phyloP scores from a whole-genome alignment of 345 rosid genomes.

The Citrus unshiu region DNA sequence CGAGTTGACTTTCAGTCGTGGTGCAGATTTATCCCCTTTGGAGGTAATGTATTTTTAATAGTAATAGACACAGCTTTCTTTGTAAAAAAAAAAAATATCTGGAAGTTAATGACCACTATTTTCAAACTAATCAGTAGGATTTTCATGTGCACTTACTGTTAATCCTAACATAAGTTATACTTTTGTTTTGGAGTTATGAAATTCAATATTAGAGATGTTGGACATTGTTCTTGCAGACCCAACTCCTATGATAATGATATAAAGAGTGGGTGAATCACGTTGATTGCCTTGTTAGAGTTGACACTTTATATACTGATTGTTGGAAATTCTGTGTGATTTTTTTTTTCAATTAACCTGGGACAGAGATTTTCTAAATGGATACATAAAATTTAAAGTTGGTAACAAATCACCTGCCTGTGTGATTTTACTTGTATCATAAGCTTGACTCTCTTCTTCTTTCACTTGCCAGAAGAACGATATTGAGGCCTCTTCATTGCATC shows the following conservation, averaged over 20 bases:
- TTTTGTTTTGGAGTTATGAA: not conserved
- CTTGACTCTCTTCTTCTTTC: not conserved
- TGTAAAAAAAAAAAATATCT: not conserved
- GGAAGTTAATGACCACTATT: not conserved
- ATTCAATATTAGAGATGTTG: not conserved
- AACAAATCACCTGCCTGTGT: not conserved
- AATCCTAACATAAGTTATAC: not conserved
- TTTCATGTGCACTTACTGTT: not conserved
- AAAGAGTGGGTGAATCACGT: not conserved
- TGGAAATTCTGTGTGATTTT: not conserved
- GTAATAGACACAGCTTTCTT: not conserved
- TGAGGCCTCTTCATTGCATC: slow-evolving; percentile 64
- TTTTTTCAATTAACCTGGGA: not conserved
- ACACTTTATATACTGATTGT: not conserved
- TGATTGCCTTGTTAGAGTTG: not conserved
- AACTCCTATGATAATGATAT: not conserved
- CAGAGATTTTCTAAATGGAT: not conserved
- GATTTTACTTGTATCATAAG: not conserved
- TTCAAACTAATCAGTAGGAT: not conserved
- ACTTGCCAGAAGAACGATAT: slow-evolving; percentile 55
- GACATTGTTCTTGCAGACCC: not conserved
- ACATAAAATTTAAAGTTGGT: not conserved
- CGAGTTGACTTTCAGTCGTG: slow-evolving; percentile 92
- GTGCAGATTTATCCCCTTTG: slow-evolving; percentile 93
- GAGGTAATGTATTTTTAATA: slow-evolving; percentile 48